Base-by-base conservation (phyloP, 768 basidiomycete genomes). In the Kwoniella pini region DNA sequence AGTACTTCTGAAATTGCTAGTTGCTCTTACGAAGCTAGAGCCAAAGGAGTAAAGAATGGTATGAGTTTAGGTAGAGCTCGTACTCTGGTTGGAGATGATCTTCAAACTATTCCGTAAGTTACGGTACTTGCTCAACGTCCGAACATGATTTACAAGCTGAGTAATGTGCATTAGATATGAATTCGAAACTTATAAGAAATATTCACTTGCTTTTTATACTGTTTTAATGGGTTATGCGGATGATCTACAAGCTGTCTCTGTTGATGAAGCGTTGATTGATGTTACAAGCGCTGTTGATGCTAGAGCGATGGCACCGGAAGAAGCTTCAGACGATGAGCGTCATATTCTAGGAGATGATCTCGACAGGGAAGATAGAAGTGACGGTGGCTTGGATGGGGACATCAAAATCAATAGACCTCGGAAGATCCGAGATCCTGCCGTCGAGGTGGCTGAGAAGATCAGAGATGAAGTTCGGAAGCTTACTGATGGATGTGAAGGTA, bases 231-330 rank as follows among this genome's bases (percentile, higher is more conserved):
- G 84, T 0, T 86, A 89, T 71, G 90, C 91, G 22, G 91, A 96
- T 69, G 91, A 93, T 67, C 81, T 98, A 2, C 88, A 97, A 79
- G 93, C 94, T 1, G 94, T 97, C 15, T 95, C 92, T 1, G 90
- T 98, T 4, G 96, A 99, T 62, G 96, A 99, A 75, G 95, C 92
- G 0, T 83, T 97, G 22, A 86, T 98, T 61, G 94, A 97, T 58
- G 90, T 94, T 15, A 87, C 90, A 0, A 82, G 80, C 3, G 73
- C 74, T 6, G 77, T 79, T 4, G 54, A 54, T 15, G 70, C 72
- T 10, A 46, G 64, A 24, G 68, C 62, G 15, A 38, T 68, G 46
- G 65, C 68, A 9, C 72, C 72, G 6, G 72, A 71, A 33, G 68
- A 69, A 40, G 69, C 72, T 1, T 10, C 24, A 1, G 55, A 46